Evolutionary conservation across 2,329 filamentous ascomycete genomes (phyloP).

Genomic region (Diaporthe ampelina): DNA sequence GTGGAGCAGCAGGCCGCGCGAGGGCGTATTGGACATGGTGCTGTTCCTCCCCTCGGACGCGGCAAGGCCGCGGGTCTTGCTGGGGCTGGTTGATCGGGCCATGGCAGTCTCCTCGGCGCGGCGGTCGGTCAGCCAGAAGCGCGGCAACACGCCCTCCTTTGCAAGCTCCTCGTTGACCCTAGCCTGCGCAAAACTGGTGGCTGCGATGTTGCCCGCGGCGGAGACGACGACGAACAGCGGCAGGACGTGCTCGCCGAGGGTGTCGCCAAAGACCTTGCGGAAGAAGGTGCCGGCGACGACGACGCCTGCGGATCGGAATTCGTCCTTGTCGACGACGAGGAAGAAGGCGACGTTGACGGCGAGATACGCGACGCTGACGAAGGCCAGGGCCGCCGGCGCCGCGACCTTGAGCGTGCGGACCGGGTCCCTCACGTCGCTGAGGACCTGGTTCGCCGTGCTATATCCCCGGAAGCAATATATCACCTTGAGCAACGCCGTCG

Average conservation of each 20-base stretch:
- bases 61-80: constrained; percentile 19
- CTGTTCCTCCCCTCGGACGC: no score
- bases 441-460: constrained; percentile 67
- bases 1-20: constrained; percentile 65
- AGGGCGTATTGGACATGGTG: constrained; percentile 41
- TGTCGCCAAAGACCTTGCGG: constrained; percentile 65
- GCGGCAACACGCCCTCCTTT: constrained; percentile 61
- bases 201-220: constrained; percentile 63
- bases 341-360: constrained; percentile 72
- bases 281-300: constrained; percentile 71
- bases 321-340: constrained; percentile 68
- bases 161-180: constrained; percentile 63
- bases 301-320: constrained; percentile 66
- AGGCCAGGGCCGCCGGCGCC: constrained; percentile 66
- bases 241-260: constrained; percentile 57
- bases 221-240: constrained; percentile 61
- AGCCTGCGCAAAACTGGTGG: constrained; percentile 63
- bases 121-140: constrained; percentile 50
- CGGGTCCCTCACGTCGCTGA: constrained; percentile 70
- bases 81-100: constrained; percentile 31
- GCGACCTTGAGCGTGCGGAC: constrained; percentile 70
- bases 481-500: constrained; percentile 68
- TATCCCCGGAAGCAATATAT: constrained; percentile 69
- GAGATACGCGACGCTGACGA: constrained; percentile 69
- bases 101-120: constrained; percentile 34